A percentile compares a stretch with the other conserved stretches of the same genome.
phyloP scores from a whole-genome alignment of 2,329 filamentous ascomycete genomes.

The Botryosphaeria dothidea region DNA sequence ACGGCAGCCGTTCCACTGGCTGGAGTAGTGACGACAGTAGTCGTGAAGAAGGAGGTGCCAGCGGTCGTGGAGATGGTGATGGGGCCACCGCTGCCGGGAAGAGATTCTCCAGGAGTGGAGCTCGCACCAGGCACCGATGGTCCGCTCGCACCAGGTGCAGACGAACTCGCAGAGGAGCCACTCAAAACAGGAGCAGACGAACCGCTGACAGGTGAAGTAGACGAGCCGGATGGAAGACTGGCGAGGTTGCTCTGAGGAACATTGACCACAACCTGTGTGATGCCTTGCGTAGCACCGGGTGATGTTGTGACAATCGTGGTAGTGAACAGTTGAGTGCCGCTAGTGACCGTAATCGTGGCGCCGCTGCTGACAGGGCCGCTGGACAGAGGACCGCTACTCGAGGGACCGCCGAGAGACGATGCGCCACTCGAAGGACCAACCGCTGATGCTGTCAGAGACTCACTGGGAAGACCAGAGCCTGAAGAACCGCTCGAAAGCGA shows the following conservation, averaged over 20 bases:
- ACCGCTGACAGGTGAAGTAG: neutral
- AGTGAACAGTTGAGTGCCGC: neutral
- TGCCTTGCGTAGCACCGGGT: neutral
- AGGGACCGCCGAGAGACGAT: too few relatives aligned
- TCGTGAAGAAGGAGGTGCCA: neutral
- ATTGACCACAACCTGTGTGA: neutral
- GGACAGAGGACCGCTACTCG: too few relatives aligned
- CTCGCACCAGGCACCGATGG: neutral
- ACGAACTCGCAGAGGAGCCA: too few relatives aligned
- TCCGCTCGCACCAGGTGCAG: neutral
- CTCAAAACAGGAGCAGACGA: too few relatives aligned
- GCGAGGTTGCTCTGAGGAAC: neutral
- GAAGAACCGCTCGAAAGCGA: too few relatives aligned
- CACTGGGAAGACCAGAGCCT: too few relatives aligned
- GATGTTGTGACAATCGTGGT: neutral
- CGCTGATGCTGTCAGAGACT: too few relatives aligned
- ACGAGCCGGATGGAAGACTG: neutral
- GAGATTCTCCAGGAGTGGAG: neutral
- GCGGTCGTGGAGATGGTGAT: neutral
- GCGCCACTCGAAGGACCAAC: too few relatives aligned
- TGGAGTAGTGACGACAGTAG: neutral
- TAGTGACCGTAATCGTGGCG: neutral
- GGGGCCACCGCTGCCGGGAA: neutral
- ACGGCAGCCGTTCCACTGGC: neutral
- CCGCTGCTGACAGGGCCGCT: neutral